Evolutionary conservation across 495 filamentous ascomycete species (phyloP).

Genomic region (Annulohypoxylon moriforme): DNA sequence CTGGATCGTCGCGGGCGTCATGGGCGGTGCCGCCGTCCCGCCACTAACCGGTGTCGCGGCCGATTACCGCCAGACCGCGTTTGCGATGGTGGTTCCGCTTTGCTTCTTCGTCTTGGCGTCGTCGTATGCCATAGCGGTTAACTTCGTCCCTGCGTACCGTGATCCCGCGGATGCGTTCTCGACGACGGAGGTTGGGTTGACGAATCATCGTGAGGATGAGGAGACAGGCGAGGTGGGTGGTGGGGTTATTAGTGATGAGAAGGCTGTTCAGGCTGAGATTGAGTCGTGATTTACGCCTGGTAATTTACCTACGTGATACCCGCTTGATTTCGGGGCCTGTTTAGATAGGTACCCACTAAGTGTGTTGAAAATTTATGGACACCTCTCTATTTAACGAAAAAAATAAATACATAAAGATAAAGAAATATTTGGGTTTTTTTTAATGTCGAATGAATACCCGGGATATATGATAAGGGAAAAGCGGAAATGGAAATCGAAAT

Average conservation of each 20-base stretch:
- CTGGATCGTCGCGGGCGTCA: constrained; percentile 71
- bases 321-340: no score
- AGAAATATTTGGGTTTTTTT: neutral
- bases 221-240: constrained; percentile 48
- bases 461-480: neutral
- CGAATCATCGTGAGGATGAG: constrained; percentile 17
- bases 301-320: no score
- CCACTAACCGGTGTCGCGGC: constrained; percentile 70
- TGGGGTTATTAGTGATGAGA: constrained; percentile 45
- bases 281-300: constrained; percentile 1
- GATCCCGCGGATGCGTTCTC: constrained; percentile 70
- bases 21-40: constrained; percentile 72
- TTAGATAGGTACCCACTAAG: no score
- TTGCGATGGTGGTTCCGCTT: constrained; percentile 66
- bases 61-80: constrained; percentile 56
- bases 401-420: neutral
- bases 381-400: neutral
- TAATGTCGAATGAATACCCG: neutral
- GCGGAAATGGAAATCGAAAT: neutral
- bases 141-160: constrained; percentile 70
- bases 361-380: no score
- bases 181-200: constrained; percentile 63
- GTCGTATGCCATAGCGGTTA: constrained; percentile 70
- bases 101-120: constrained; percentile 68
- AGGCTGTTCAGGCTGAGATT: constrained; percentile 36